Conservation (phyloP, 2,329 filamentous ascomycete genomes). For the Ramularia endophylla region DNA sequence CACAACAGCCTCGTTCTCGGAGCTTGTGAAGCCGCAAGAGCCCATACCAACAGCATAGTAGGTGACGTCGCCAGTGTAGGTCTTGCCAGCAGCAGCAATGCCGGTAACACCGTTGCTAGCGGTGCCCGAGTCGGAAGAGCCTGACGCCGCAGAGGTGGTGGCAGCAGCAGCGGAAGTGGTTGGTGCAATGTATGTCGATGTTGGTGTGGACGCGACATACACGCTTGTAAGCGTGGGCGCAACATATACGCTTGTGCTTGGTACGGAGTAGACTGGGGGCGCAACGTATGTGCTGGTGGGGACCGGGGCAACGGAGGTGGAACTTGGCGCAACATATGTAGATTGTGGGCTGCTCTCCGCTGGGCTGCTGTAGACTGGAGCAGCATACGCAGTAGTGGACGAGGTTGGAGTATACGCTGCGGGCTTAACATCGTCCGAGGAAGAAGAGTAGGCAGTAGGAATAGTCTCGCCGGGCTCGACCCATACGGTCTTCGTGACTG, state of each 20-base stretch:
- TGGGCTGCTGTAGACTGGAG: conserved; percentile 21
- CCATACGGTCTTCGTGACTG: conserved; percentile 45
- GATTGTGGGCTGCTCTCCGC: conserved; percentile 14
- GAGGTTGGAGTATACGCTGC: conserved; percentile 9
- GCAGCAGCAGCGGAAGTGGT: conserved; percentile 16
- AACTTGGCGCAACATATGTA: conserved; percentile 17
- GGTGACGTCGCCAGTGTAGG: conserved; percentile 60
- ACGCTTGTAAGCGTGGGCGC: conserved; percentile 15
- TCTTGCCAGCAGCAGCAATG: conserved; percentile 30
- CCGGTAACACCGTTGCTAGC: conserved; percentile 13
- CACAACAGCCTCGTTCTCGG: conserved; percentile 55
- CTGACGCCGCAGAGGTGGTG: conserved; percentile 13
- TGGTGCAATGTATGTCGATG: conserved; percentile 22
- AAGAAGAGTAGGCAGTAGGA: conserved; percentile 12
- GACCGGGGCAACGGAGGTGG: conserved; percentile 1
- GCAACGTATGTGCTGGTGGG: conserved; percentile 12
- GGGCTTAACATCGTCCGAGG: conserved; percentile 6
- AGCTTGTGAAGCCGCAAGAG: conserved; percentile 60
- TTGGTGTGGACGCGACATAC: conserved; percentile 17
- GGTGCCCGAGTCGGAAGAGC: conserved; percentile 5
- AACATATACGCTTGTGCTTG: conserved; percentile 3
- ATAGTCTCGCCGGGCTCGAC: conserved; percentile 30
- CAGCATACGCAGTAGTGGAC: conserved; percentile 6
- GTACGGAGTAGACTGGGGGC: conserved; percentile 10
- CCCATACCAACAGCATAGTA: conserved; percentile 66